Conservation (phyloP, 148 eudicot species). For the Nepenthes mirabilis region DNA sequence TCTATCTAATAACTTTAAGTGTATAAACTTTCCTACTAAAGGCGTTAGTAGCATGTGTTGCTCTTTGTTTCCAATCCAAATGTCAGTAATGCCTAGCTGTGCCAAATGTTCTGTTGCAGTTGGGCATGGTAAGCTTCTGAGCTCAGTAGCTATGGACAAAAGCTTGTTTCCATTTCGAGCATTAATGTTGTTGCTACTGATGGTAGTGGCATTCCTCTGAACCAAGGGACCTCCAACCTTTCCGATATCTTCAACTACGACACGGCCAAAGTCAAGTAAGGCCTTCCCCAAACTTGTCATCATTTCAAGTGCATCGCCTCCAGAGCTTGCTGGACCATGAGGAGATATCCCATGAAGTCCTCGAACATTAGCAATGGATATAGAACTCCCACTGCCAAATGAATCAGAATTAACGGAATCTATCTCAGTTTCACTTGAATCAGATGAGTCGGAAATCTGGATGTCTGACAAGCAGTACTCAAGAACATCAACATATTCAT, state of each 20-base stretch:
- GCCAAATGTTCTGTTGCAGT: slow-evolving; percentile 53
- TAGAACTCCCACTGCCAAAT: slow-evolving; percentile 21
- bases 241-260: slow-evolving; percentile 93
- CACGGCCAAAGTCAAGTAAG: slow-evolving; percentile 87
- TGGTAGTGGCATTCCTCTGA: slow-evolving; percentile 35
- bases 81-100: slow-evolving; percentile 54
- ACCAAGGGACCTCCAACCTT: slow-evolving; percentile 53
- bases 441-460: slow-evolving; percentile 28
- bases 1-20: slow-evolving; percentile 61
- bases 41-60: slow-evolving; percentile 65
- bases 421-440: slow-evolving; percentile 13
- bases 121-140: slow-evolving; percentile 82
- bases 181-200: slow-evolving; percentile 17
- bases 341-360: slow-evolving; percentile 44
- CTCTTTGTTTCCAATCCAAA: slow-evolving; percentile 81
- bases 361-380: slow-evolving; percentile 31
- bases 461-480: slow-evolving; percentile 95
- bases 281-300: slow-evolving; percentile 82
- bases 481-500: slow-evolving; percentile 81
- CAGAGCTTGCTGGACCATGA: slow-evolving; percentile 41
- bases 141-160: slow-evolving; percentile 51
- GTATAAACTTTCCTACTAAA: slow-evolving; percentile 68
- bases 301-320: slow-evolving; percentile 90
- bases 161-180: slow-evolving; percentile 34
- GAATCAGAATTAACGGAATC: slow-evolving; percentile 20